Evolutionary conservation across 1,139 yeast species (phyloP), one percentile per base, ranked within the genome.

Genomic region (Kodamaea ohmeri): DNA sequence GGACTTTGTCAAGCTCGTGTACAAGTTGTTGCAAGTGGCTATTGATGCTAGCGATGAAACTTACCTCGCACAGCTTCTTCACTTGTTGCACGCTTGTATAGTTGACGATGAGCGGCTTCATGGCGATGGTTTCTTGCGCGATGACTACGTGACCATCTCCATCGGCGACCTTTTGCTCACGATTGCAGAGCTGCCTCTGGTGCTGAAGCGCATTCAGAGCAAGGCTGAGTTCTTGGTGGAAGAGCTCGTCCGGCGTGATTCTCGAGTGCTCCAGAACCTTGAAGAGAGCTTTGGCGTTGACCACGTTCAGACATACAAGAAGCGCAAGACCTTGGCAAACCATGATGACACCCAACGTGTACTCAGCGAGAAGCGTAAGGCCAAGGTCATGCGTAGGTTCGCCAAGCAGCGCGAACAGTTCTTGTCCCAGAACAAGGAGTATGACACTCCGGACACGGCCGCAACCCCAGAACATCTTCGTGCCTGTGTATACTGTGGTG

Each of bases 401-500:
- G 73, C 68, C 0, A 63, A 62, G 35, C 68, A 68, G 39, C 60
- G 76, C 39, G 62, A 64, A 35, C 62, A 58, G 32, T 67, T 69
- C 40, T 56, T 64, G 38, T 57, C 54, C 8, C 60, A 63, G 12
- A 68, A 68, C 31, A 45, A 50, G 13, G 56, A 60, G 3, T 49
- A 55, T 12, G 59, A 54, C 15, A 57, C 52, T 7, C 53, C 46
- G n/a, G 53, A 27, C 6, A 48, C 37, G 9, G 39, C 42, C 9
- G 35, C 35, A 0, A 22, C 39, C 12, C 48, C 37, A 2, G 38
- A 37, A 7, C 32, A 27, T 4, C 40, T 43, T n/a, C 57, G 78
- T 41, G 58, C 60, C 2, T 84, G 94, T 62, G 83, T 84, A 1
- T 53, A 80, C 12, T 84, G 94, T 59, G 88, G 84, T 39, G 83